Evolutionary conservation across 2,329 filamentous ascomycete genomes (phyloP).

Genomic region (Ceratocystis alfenasii): DNA sequence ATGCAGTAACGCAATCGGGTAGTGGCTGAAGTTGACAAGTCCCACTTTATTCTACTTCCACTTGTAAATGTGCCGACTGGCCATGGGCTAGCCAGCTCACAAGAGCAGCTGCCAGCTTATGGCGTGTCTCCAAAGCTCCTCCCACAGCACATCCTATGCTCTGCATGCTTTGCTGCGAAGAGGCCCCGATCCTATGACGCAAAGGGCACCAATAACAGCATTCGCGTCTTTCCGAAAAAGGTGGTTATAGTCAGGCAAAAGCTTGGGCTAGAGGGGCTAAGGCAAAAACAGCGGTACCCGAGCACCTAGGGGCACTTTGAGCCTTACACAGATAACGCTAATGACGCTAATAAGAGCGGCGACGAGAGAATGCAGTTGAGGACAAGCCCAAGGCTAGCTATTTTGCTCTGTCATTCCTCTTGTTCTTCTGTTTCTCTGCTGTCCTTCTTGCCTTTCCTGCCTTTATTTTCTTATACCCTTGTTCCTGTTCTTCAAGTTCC

Average conservation of each 20-base stretch:
- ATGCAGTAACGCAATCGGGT: slow-evolving; percentile 8
- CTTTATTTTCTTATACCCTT: background rate
- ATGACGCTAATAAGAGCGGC: background rate
- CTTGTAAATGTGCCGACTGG: background rate
- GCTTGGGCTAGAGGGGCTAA: background rate
- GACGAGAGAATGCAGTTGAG: background rate
- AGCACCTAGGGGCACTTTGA: background rate
- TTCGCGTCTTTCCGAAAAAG: background rate
- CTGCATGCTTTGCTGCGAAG: background rate
- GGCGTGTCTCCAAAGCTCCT: slow-evolving; percentile 2
- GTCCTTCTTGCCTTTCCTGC: background rate
- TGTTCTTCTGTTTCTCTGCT: background rate
- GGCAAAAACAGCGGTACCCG: background rate
- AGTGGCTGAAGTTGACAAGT: background rate
- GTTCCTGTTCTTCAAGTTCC: background rate
- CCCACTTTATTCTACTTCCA: background rate
- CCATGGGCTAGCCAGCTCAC: background rate
- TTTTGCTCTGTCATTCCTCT: background rate
- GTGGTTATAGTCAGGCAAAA: background rate
- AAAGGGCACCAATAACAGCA: slow-evolving; percentile 4
- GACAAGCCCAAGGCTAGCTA: no score
- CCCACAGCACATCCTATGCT: background rate
- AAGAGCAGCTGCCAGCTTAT: slow-evolving; percentile 7
- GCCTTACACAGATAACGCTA: background rate
- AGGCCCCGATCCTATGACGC: slow-evolving; percentile 8